These are phyloP conservation scores for Pichiaceae sp. DNA, from an alignment of 1,139 yeast species.

Conservation along the genomic window DNA sequence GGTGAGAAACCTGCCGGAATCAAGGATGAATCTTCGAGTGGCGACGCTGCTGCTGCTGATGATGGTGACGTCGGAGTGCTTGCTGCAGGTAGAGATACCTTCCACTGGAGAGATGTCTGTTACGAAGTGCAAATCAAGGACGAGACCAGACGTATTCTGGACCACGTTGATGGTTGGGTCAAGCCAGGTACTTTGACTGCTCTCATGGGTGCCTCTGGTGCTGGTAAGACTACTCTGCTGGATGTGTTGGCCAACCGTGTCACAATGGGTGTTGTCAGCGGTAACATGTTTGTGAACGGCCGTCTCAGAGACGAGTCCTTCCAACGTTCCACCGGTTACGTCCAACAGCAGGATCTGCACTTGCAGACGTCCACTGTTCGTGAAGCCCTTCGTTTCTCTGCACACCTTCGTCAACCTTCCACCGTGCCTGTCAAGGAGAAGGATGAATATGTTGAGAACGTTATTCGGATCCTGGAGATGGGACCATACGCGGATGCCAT, in stretches of 20 bases:
- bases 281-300: conserved; percentile 59
- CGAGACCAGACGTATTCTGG: conserved; percentile 42
- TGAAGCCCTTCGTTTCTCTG: conserved; percentile 54
- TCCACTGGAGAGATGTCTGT: conserved; percentile 39
- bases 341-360: conserved; percentile 61
- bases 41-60: conserved; percentile 2
- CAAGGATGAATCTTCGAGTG: conserved; percentile 5
- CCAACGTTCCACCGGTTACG: conserved; percentile 57
- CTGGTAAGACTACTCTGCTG: conserved; percentile 60
- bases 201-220: conserved; percentile 65
- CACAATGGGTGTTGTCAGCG: conserved; percentile 52
- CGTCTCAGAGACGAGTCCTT: conserved; percentile 42
- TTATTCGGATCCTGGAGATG: conserved; percentile 52
- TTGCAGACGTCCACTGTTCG: conserved; percentile 50
- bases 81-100: conserved; percentile 26
- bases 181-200: conserved; percentile 60
- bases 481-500: conserved; percentile 54
- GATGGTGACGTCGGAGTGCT: conserved; percentile 6
- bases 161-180: conserved; percentile 55
- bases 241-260: conserved; percentile 53
- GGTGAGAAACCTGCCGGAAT: conserved; percentile 11
- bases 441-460: conserved; percentile 48
- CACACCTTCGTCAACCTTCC: conserved; percentile 51
- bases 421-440: conserved; percentile 40
- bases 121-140: conserved; percentile 30